phyloP scores from a whole-genome alignment of 371 early-diverging fungal genomes.

The Zopfochytrium polystomum region DNA sequence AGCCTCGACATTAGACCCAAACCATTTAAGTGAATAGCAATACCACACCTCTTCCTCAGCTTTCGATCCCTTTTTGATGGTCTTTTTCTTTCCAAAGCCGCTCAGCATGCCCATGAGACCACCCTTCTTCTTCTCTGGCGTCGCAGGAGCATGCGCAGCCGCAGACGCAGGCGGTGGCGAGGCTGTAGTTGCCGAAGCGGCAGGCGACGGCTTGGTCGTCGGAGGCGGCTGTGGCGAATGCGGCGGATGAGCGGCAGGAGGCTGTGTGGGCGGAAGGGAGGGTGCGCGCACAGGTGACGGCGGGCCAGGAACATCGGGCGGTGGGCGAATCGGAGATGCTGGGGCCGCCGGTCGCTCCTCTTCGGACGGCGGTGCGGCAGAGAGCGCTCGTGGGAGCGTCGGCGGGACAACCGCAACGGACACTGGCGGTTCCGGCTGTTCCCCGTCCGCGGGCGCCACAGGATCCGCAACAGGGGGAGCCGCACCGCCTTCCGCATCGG shows the following conservation, averaged over 20 bases:
- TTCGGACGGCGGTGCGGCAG: no score
- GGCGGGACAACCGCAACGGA: no score
- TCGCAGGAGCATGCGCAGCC: background rate
- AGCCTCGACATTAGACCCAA: no score
- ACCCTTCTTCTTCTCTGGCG: conserved; percentile 30
- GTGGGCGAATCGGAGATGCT: no score
- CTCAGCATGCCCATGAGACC: conserved; percentile 41
- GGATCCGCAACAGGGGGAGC: conserved; percentile 7
- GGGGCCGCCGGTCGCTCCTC: background rate
- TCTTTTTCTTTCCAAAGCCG: conserved; percentile 39
- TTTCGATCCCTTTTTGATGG: conserved; percentile 8
- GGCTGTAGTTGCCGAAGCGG: background rate
- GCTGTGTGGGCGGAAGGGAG: background rate
- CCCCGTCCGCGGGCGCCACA: background rate
- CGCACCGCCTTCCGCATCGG: no score
- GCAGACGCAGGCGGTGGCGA: background rate
- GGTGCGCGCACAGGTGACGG: conserved; percentile 4
- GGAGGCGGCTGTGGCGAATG: background rate
- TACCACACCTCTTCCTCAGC: conserved; percentile 3
- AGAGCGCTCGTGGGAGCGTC: no score
- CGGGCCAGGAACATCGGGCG: no score
- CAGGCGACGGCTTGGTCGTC: conserved; percentile 1
- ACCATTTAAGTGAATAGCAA: no score
- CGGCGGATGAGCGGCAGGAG: background rate
- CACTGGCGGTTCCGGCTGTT: no score